A percentile compares a stretch with the other conserved stretches of the same genome.
These are phyloP conservation scores for Penicillium longicatenatum DNA, from an alignment of 495 filamentous ascomycete species.

Conservation along the genomic window DNA sequence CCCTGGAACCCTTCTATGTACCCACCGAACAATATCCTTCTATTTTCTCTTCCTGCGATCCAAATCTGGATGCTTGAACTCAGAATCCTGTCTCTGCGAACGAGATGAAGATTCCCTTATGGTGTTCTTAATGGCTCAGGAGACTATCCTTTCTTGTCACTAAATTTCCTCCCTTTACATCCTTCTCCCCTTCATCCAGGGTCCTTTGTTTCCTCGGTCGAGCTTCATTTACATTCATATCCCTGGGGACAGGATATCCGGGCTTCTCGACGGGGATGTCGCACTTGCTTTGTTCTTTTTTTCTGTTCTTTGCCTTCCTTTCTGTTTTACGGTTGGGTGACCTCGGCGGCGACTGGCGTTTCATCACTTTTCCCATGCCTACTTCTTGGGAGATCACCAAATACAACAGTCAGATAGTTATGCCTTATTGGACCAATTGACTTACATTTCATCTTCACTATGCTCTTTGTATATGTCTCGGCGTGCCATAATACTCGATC, in stretches of 20 bases:
- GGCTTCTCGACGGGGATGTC: background rate
- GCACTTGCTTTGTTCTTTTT: background rate
- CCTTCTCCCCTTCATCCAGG: background rate
- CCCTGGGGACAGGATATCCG: background rate
- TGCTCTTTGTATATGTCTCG: background rate
- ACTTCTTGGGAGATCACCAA: background rate
- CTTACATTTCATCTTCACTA: background rate
- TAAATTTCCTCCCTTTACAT: background rate
- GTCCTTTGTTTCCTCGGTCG: background rate
- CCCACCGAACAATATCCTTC: background rate
- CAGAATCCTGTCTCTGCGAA: background rate
- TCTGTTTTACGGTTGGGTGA: background rate
- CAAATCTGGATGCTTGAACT: background rate
- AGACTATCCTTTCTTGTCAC: background rate
- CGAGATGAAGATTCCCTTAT: background rate
- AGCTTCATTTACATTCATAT: background rate
- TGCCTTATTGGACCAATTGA: background rate
- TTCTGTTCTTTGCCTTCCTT: background rate
- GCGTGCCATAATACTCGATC: background rate
- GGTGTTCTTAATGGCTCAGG: background rate
- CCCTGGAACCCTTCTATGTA: background rate
- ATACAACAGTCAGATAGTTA: background rate
- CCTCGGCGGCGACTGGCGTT: background rate
- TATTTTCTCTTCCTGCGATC: background rate
- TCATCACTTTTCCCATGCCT: background rate